Conservation (phyloP, 129 eudicot species). For the Pittosporum tobira region DNA sequence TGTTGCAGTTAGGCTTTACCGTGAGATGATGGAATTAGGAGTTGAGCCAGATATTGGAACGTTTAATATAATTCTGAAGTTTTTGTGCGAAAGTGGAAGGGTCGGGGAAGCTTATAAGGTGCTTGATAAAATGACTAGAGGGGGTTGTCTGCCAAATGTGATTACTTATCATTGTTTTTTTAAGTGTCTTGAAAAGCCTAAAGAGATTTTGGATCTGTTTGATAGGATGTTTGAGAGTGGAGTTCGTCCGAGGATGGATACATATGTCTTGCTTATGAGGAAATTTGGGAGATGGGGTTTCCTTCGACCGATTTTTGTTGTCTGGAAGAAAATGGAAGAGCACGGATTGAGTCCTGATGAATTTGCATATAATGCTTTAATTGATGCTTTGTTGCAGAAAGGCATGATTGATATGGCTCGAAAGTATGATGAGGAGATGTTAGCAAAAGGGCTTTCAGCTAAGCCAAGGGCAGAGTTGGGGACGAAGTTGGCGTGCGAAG, state of each 20-base stretch:
- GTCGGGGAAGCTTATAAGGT: constrained; percentile 53
- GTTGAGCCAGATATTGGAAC: constrained; percentile 67
- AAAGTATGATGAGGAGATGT: constrained; percentile 86
- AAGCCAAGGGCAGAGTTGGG: constrained; percentile 68
- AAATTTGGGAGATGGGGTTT: constrained; percentile 98
- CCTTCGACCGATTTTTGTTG: constrained; percentile 63
- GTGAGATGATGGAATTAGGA: constrained; percentile 73
- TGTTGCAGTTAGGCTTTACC: constrained; percentile 56
- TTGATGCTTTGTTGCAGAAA: constrained; percentile 85
- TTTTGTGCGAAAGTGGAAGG: constrained; percentile 76
- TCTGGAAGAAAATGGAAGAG: constrained; percentile 82
- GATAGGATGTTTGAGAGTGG: constrained; percentile 80
- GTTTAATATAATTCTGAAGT: constrained; percentile 66
- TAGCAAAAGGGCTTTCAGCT: constrained; percentile 73
- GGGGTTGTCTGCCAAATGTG: constrained; percentile 70
- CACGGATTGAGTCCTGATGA: constrained; percentile 75
- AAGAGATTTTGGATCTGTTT: constrained; percentile 64
- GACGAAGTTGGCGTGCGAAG: constrained; percentile 22
- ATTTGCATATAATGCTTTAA: constrained; percentile 78
- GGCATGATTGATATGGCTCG: constrained; percentile 89
- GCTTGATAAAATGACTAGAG: constrained; percentile 55
- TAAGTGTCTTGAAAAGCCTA: constrained; percentile 62
- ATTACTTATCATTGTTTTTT: constrained; percentile 75
- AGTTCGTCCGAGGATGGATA: constrained; percentile 60
- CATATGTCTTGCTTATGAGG: constrained; percentile 83